Evolutionary conservation across 768 basidiomycete species (phyloP).

Genomic region (Serendipita sp.): DNA sequence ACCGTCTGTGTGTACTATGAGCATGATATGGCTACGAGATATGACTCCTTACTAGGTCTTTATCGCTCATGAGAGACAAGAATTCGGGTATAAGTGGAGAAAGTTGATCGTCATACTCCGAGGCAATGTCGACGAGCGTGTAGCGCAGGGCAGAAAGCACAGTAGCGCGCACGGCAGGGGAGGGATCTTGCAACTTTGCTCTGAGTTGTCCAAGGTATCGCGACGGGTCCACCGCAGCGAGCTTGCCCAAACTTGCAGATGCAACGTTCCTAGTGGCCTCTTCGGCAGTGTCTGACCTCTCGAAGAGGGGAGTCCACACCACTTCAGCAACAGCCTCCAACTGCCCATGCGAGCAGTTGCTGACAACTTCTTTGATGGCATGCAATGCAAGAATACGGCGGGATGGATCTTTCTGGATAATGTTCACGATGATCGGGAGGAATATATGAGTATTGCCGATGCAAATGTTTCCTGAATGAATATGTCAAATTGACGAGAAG

Average conservation of each 20-base stretch:
- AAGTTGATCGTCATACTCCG: conserved; percentile 78
- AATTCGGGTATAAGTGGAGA: conserved; percentile 81
- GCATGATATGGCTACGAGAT: not conserved
- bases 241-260: conserved; percentile 88
- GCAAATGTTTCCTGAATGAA: conserved; percentile 65
- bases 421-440: conserved; percentile 67
- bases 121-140: conserved; percentile 68
- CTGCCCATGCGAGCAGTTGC: conserved; percentile 72
- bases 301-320: conserved; percentile 85
- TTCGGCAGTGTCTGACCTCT: conserved; percentile 76
- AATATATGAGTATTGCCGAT: conserved; percentile 83
- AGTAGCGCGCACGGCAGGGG: conserved; percentile 62
- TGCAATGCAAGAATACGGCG: conserved; percentile 77
- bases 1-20: conserved; percentile 43
- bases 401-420: conserved; percentile 55
- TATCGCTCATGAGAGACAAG: conserved; percentile 75
- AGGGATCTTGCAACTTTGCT: conserved; percentile 49
- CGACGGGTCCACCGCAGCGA: conserved; percentile 80
- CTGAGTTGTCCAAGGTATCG: conserved; percentile 88
- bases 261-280: conserved; percentile 89
- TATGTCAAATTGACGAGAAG: not conserved
- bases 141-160: conserved; percentile 86
- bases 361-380: conserved; percentile 90
- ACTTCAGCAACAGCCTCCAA: conserved; percentile 74
- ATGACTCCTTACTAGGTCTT: conserved; percentile 49